These are phyloP conservation scores for Strobilomyces dryophilus DNA, from an alignment of 768 basidiomycete genomes.

Conservation along the genomic window DNA sequence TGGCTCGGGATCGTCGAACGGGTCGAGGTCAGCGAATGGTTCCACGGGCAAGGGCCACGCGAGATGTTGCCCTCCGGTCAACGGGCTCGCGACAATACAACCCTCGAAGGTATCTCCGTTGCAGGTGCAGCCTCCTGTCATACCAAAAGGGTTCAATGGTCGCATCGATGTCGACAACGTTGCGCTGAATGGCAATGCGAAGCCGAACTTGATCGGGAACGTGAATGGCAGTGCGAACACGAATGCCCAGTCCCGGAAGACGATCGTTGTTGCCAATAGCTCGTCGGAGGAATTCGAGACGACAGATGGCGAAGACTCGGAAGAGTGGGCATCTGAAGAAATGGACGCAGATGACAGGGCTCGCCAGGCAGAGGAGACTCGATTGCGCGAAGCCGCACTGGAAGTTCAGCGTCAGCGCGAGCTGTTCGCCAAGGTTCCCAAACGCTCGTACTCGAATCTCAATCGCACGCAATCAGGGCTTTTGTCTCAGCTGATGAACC, in stretches of 20 bases:
- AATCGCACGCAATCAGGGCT: conserved; percentile 54
- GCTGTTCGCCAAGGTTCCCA: conserved; percentile 66
- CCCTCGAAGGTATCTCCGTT: conserved; percentile 7
- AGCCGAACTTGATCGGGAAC: conserved; percentile 10
- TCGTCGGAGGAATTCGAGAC: conserved; percentile 49
- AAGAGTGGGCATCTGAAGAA: conserved; percentile 63
- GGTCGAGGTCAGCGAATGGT: conserved; percentile 29
- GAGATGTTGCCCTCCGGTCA: conserved; percentile 4
- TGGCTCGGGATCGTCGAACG: conserved; percentile 56
- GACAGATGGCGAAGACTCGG: conserved; percentile 53
- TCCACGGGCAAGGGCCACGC: conserved; percentile 15
- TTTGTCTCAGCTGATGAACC: conserved; percentile 68
- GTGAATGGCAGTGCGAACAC: not conserved
- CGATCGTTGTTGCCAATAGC: conserved; percentile 44
- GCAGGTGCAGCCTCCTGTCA: conserved; percentile 17
- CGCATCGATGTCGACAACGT: conserved; percentile 1
- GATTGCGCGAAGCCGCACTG: conserved; percentile 50
- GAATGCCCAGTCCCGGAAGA: conserved; percentile 24
- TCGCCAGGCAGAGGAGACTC: conserved; percentile 29
- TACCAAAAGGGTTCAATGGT: conserved; percentile 13
- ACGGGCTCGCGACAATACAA: conserved; percentile 10
- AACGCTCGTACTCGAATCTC: conserved; percentile 57
- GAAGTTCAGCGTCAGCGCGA: conserved; percentile 65
- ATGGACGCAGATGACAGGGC: conserved; percentile 35
- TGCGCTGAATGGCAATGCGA: conserved; percentile 16